Evolutionary conservation across 305 asterid species (phyloP), one percentile per base, ranked within the genome.

Genomic region (Coffea humblotiana): DNA sequence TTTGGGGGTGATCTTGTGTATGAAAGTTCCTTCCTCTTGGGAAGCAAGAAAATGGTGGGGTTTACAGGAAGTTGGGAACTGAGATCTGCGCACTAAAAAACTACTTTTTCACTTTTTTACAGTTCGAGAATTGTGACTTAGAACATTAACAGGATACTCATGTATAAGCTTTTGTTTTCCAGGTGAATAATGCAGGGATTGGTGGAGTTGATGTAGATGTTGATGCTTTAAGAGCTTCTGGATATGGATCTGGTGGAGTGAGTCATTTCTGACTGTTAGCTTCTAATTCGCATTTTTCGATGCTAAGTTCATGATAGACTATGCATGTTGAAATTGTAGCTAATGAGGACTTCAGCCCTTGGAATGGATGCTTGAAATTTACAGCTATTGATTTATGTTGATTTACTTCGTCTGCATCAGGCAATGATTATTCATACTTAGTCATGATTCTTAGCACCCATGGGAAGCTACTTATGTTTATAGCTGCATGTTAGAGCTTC

Each of bases 211-310:
- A 48, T 13, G 32, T 72, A 5, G 63, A 72, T 49, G 63, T 6
- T 48, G 12, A 72, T 49, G 76, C 76, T 72, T 72, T 72, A 49
- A 72, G 10, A 72, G 76, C 63, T 72, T 72, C 76, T 1, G 76
- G 76, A 48, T 72, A 72, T 72, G 63, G 76, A 72, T 48, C 76
- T 72, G n/a, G 16, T n/a, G 76, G 63, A 60, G 76, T 48, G 61
- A 72, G 76, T 54, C 27, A 48, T 27, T 25, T 72, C 76, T 11
- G 8, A 48, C 49, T 48, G 45, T 48, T n/a, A 11, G 18, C 52
- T 72, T 43, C 18, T 1, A 18, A 13, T 51, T 51, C 5, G 19
- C 29, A 25, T 23, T 48, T 72, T 29, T 14, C 5, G 61, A 63
- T 72, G 58, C 61, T 10, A 48, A 71, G 45, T 48, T 72, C 43